Evolutionary conservation across 1,284 basidiomycete genomes (phyloP).

Genomic region (Cutaneotrichosporon sp.): DNA sequence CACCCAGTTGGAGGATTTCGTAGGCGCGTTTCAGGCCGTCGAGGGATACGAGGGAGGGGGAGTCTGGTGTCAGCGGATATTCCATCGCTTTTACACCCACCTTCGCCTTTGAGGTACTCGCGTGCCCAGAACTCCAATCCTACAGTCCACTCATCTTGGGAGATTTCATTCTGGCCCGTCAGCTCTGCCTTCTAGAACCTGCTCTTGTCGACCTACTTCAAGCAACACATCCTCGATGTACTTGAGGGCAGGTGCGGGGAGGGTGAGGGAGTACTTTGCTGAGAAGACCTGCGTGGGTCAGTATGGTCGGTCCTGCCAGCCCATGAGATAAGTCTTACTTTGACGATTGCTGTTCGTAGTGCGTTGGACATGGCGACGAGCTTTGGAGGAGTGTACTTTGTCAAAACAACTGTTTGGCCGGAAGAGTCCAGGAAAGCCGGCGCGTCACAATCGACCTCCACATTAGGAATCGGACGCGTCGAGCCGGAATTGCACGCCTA

Average conservation of each 20-base stretch:
- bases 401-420: not conserved
- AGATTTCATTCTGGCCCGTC: conserved; percentile 58
- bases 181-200: not conserved
- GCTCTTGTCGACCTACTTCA: conserved; percentile 28
- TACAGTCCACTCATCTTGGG: conserved; percentile 52
- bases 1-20: conserved; percentile 67
- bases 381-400: not conserved
- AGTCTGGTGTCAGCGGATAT: conserved; percentile 22
- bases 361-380: conserved; percentile 32
- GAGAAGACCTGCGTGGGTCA: conserved; percentile 45
- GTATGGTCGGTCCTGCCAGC: no score
- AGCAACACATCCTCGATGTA: conserved; percentile 47
- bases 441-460: conserved; percentile 11
- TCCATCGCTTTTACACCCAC: conserved; percentile 50
- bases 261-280: conserved; percentile 48
- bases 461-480: conserved; percentile 7
- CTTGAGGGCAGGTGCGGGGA: conserved; percentile 41
- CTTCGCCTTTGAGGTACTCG: conserved; percentile 88
- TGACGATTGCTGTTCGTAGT: conserved; percentile 46
- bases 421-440: not conserved
- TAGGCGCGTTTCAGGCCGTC: conserved; percentile 71
- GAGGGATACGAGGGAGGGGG: conserved; percentile 35
- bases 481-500: not conserved
- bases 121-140: conserved; percentile 77
- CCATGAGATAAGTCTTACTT: conserved; percentile 26